Evolutionary conservation across 139 green algal genomes (phyloP), one percentile per base, ranked within the genome.

Genomic region (Chlorella ohadii): DNA sequence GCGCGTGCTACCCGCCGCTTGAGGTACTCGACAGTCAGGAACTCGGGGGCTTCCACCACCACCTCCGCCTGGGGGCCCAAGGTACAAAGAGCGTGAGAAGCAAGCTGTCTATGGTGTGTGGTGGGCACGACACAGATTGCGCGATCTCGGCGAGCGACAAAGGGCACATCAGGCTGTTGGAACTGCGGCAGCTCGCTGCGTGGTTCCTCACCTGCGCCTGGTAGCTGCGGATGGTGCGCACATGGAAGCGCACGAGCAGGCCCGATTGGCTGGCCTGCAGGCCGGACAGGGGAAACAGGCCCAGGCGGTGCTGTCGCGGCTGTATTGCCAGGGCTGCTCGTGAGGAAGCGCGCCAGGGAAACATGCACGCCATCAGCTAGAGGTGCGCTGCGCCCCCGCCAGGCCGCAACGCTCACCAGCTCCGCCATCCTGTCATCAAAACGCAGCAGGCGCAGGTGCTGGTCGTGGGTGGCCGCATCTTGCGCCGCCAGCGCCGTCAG

Each of bases 1-100:
- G 81, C 85, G 2, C 70, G 76, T 6, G 82, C 59, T 33, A 87
- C 82, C 57, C 85, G 61, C 16, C 86, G 81, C 75, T 87, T 89
- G 28, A 89, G 51, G 73, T 85, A 89, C 28, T 86, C 81, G 1
- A 89, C 75, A 25, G 79, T 83, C 55, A 72, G 59, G 34, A 82
- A 87, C 27, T 68, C 63, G 63, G 63, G 63, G 13, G 63, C 63
- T 22, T 68, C 63, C 6, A 68, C 25, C 31, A 36, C 63, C 63
- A 68, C 13, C 63, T 36, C 63, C 31, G 63, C 63, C 63, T 68
- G 63, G 2, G 16, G 59, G 31, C 20, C 20, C 22, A 9, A 33
- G 59, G 22, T 33, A 23, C 59, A 66, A n/a, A n/a, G 27, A n/a
- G 6, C 22, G 28, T 66, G 20, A 16, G 22, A 66, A 9, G 59